phyloP scores from a whole-genome alignment of 805 yeast species.

The Deakozyma indianensis region DNA sequence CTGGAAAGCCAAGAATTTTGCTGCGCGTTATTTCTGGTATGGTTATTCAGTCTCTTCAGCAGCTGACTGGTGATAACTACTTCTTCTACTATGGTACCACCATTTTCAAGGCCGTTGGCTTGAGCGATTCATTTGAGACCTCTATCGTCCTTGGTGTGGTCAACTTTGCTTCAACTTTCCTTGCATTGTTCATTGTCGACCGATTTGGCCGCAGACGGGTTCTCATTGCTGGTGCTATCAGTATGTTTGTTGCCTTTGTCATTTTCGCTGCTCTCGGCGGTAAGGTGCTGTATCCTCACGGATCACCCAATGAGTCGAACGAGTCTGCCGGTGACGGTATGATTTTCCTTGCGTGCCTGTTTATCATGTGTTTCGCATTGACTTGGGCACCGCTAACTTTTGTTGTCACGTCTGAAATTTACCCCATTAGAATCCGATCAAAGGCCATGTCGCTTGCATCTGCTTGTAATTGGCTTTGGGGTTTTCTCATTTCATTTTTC shows the following conservation, averaged over 20 bases:
- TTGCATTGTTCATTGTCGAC: constrained; percentile 70
- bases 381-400: constrained; percentile 79
- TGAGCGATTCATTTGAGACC: constrained; percentile 47
- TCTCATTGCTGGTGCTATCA: constrained; percentile 52
- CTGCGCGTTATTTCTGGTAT: constrained; percentile 50
- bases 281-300: constrained; percentile 9
- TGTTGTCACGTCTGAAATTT: constrained; percentile 49
- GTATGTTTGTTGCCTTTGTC: constrained; percentile 36
- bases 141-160: constrained; percentile 55
- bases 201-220: constrained; percentile 65
- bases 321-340: constrained; percentile 31
- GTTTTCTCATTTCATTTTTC: constrained; percentile 57
- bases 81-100: constrained; percentile 81
- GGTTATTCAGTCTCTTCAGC: constrained; percentile 65
- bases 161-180: constrained; percentile 52
- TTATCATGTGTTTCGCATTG: constrained; percentile 62
- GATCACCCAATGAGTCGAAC: constrained; percentile 15
- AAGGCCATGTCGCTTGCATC: constrained; percentile 60
- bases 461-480: constrained; percentile 69
- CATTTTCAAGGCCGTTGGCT: constrained; percentile 42
- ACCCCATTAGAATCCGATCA: constrained; percentile 62
- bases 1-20: constrained; percentile 34
- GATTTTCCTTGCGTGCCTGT: constrained; percentile 40
- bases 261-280: constrained; percentile 14
- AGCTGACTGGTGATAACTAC: constrained; percentile 80